Conservation (phyloP, 2,329 filamentous ascomycete genomes). For the Claviceps sp. region DNA sequence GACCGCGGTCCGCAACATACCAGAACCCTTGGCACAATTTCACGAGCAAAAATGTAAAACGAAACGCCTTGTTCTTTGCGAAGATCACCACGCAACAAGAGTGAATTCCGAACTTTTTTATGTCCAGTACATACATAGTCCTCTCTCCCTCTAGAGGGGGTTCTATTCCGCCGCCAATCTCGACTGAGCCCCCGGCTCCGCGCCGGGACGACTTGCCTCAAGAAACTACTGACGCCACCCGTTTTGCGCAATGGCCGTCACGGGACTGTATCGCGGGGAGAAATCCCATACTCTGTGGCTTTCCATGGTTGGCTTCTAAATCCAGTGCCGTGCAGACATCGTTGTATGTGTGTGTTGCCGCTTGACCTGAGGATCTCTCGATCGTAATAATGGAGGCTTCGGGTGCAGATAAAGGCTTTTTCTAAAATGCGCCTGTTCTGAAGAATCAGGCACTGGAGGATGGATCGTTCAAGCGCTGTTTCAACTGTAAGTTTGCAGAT, state of each 20-base stretch:
- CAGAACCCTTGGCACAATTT: no score
- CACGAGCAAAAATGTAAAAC: no score
- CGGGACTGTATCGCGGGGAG: neutral
- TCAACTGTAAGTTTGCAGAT: slow-evolving; percentile 28
- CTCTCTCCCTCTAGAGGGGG: no score
- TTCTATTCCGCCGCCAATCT: no score
- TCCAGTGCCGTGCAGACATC: no score
- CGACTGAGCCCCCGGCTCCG: neutral
- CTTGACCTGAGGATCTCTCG: neutral
- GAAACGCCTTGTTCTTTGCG: no score
- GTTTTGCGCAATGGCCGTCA: neutral
- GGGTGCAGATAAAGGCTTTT: slow-evolving; percentile 40
- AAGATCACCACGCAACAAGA: no score
- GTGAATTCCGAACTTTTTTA: no score
- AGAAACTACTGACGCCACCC: neutral
- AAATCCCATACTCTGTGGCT: neutral
- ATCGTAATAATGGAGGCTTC: slow-evolving; percentile 27
- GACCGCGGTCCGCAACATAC: no score
- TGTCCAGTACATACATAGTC: no score
- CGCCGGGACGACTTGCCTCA: neutral
- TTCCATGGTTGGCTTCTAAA: no score
- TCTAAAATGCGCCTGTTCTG: slow-evolving; percentile 37
- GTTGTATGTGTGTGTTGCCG: neutral
- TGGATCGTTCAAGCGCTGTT: slow-evolving; percentile 34
- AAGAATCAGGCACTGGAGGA: slow-evolving; percentile 46